Conservation (phyloP, 73 alveolate genomes). For the Paramecium caudatum region DNA sequence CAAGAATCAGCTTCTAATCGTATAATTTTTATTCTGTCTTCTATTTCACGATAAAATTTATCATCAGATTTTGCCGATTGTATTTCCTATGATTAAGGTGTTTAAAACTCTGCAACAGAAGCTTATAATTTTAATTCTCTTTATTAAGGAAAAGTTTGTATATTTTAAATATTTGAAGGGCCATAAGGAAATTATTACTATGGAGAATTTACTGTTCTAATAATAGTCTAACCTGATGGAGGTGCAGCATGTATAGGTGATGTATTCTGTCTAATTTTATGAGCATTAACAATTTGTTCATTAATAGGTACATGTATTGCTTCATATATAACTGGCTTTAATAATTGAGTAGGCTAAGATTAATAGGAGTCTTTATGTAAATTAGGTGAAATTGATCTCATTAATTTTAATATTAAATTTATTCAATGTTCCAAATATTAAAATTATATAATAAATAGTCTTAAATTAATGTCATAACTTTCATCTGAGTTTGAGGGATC, state of each 20-base stretch:
- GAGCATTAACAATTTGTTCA: background rate
- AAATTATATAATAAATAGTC: background rate
- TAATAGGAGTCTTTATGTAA: background rate
- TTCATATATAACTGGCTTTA: conserved; percentile 38
- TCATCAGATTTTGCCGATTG: conserved; percentile 25
- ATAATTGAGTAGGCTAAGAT: background rate
- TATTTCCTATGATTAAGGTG: background rate
- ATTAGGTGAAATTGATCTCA: conserved; percentile 58
- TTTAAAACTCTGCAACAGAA: conserved; percentile 23
- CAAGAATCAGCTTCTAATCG: conserved; percentile 15
- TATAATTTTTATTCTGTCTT: conserved; percentile 45
- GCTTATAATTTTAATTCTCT: background rate
- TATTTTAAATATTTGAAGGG: background rate
- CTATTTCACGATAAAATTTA: background rate
- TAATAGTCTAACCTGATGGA: conserved; percentile 14
- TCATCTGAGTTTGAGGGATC: background rate
- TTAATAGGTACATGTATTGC: conserved; percentile 55
- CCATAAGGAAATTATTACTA: background rate
- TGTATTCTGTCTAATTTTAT: background rate
- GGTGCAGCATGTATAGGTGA: conserved; percentile 24
- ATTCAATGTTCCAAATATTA: background rate
- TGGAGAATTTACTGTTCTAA: background rate
- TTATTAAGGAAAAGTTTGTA: background rate
- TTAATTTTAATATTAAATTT: conserved; percentile 44
- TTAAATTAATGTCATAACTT: background rate